Percentiles rank a stretch among this genome's conserved stretches.
Evolutionary conservation across 139 green algal species (phyloP).

Genomic region (Chlorella sp.): DNA sequence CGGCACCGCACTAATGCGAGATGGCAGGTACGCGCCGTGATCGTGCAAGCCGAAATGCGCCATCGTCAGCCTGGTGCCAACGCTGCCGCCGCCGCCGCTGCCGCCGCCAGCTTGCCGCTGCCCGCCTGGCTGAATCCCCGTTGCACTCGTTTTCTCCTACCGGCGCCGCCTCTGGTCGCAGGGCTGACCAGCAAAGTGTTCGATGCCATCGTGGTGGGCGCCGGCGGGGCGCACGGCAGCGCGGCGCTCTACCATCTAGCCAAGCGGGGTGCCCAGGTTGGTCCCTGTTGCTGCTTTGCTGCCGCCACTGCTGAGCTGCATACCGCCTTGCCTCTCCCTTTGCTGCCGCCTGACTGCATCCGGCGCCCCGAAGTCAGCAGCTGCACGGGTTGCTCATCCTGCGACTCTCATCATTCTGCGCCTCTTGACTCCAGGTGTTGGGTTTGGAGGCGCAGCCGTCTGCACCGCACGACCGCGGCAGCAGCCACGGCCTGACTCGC

Average conservation of each 20-base stretch:
- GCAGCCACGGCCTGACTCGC: constrained; percentile 62
- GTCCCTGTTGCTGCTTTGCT: not conserved
- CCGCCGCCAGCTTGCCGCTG: no score
- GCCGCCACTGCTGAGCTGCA: not conserved
- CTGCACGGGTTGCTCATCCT: not conserved
- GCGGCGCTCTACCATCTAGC: constrained; percentile 63
- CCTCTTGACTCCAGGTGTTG: constrained; percentile 46
- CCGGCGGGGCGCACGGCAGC: constrained; percentile 57
- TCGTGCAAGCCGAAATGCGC: no score
- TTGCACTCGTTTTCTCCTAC: no score
- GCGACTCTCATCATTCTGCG: not conserved
- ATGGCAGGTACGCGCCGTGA: no score
- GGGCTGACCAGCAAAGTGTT: constrained; percentile 6
- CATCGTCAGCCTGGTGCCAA: no score
- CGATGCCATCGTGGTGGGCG: constrained; percentile 65
- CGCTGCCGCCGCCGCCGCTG: no score
- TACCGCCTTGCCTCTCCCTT: no score
- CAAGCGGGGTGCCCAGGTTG: constrained; percentile 48
- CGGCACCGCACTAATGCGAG: no score
- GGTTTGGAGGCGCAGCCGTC: constrained; percentile 60
- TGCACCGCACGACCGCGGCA: constrained; percentile 50
- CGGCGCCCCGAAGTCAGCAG: not conserved
- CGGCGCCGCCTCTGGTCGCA: not conserved
- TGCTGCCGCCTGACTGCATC: no score
- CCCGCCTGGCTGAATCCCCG: no score